Percentiles rank a stretch among this genome's conserved stretches.
These are phyloP conservation scores for Styphnolobium japonicum DNA, from an alignment of 306 rosid species.

Conservation along the genomic window DNA sequence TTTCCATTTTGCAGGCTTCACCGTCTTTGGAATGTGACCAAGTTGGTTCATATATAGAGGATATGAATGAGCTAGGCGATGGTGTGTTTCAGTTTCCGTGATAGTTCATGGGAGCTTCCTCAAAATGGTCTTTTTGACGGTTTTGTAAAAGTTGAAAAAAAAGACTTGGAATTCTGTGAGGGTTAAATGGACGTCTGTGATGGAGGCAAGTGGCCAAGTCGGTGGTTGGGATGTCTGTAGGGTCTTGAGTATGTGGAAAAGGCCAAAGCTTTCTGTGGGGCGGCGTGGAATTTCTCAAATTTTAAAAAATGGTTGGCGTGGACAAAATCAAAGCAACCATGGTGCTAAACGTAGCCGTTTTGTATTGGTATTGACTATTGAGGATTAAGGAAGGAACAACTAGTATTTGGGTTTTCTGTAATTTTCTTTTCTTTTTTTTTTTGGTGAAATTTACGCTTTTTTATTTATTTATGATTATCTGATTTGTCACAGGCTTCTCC, in stretches of 20 bases:
- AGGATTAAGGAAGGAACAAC: neutral
- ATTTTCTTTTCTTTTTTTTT: neutral
- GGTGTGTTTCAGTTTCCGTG: slow-evolving; percentile 32
- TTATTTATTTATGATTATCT: too few species aligned
- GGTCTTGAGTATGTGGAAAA: neutral
- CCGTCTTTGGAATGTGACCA: neutral
- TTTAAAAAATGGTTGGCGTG: neutral
- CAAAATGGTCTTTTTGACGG: slow-evolving; percentile 55
- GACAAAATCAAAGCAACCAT: slow-evolving; percentile 25
- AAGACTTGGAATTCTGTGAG: neutral
- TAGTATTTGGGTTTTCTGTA: neutral
- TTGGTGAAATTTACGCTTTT: too few species aligned
- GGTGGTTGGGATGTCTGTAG: slow-evolving; percentile 29
- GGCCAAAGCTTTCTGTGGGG: slow-evolving; percentile 31
- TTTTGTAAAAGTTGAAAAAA: slow-evolving; percentile 31
- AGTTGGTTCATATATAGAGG: slow-evolving; percentile 24
- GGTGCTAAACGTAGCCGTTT: slow-evolving; percentile 16
- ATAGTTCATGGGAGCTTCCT: slow-evolving; percentile 53
- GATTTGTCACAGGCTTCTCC: too few species aligned
- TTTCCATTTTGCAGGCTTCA: slow-evolving; percentile 26
- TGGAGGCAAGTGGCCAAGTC: slow-evolving; percentile 22
- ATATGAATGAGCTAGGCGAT: neutral
- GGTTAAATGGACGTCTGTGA: slow-evolving; percentile 44
- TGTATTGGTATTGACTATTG: neutral
- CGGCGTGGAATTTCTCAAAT: slow-evolving; percentile 44